Percentiles rank a stretch among this genome's conserved stretches.
Conservation (phyloP, 129 eudicot genomes). For the Arctium minus region DNA sequence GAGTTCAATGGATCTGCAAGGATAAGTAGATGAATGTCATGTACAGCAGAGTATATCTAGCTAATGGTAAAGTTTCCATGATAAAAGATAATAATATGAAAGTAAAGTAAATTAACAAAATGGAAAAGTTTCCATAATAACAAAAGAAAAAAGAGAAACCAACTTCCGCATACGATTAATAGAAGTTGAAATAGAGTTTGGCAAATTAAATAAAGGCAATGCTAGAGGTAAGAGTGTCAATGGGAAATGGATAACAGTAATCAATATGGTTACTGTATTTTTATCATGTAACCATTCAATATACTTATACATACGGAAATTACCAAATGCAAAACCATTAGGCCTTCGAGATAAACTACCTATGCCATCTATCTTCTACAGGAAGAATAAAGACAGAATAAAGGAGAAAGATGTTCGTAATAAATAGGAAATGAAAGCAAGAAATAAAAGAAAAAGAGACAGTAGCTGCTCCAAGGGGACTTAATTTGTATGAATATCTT, state of each 20-base stretch:
- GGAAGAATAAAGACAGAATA: background rate
- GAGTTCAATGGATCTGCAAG: constrained; percentile 43
- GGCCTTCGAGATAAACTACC: background rate
- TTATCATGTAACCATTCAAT: background rate
- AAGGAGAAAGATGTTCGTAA: background rate
- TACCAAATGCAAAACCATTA: background rate
- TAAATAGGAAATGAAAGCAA: background rate
- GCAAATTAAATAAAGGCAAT: background rate
- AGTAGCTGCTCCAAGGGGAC: background rate
- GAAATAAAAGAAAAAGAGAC: background rate
- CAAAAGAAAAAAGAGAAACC: background rate
- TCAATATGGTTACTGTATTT: background rate
- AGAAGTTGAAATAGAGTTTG: background rate
- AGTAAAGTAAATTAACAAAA: background rate
- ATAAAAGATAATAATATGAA: background rate
- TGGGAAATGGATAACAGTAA: background rate
- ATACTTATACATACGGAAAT: background rate
- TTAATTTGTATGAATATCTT: background rate
- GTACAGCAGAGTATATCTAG: background rate
- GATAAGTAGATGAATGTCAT: constrained; percentile 14
- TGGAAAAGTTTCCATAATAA: background rate
- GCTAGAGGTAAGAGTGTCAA: background rate
- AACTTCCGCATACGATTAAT: background rate
- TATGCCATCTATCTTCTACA: background rate
- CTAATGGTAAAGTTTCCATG: background rate